Evolutionary conservation across 805 yeast genomes (phyloP).

Genomic region (Debaryomyces hansenii): DNA sequence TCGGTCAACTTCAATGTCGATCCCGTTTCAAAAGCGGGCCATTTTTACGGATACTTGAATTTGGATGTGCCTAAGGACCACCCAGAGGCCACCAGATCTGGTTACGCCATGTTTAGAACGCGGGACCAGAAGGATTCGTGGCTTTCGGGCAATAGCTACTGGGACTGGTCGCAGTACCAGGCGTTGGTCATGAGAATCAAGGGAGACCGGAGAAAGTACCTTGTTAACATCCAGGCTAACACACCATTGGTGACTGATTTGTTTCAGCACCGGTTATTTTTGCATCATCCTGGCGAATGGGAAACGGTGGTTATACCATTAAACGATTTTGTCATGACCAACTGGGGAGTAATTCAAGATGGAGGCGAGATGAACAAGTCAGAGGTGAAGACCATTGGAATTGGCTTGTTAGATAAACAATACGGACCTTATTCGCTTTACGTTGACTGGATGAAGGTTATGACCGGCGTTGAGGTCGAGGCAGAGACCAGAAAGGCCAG

Average conservation of each 20-base stretch:
- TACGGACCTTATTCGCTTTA: constrained; percentile 73
- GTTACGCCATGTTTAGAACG: constrained; percentile 85
- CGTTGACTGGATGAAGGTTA: constrained; percentile 71
- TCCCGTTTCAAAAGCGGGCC: constrained; percentile 31
- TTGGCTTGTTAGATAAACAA: constrained; percentile 75
- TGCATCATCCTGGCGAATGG: constrained; percentile 75
- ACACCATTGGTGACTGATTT: constrained; percentile 75
- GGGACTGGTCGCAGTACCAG: constrained; percentile 70
- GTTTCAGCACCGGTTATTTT: constrained; percentile 77
- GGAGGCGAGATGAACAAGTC: constrained; percentile 58
- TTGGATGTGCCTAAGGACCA: constrained; percentile 63
- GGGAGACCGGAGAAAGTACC: constrained; percentile 71
- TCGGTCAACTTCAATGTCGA: constrained; percentile 53
- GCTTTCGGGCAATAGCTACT: constrained; percentile 49
- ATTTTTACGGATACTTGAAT: constrained; percentile 60
- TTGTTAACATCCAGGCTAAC: constrained; percentile 80
- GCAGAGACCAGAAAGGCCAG: constrained; percentile 40
- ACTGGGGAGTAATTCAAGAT: constrained; percentile 65
- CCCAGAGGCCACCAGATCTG: constrained; percentile 65
- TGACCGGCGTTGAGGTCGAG: constrained; percentile 54
- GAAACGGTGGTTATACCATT: constrained; percentile 79
- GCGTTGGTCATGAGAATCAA: constrained; percentile 69
- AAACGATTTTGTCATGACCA: constrained; percentile 77
- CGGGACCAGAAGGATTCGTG: constrained; percentile 55
- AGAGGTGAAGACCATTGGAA: constrained; percentile 69